Evolutionary conservation across 208 protist species (phyloP), one percentile per base, ranked within the genome.

Genomic region (Trypanosoma congolense): DNA sequence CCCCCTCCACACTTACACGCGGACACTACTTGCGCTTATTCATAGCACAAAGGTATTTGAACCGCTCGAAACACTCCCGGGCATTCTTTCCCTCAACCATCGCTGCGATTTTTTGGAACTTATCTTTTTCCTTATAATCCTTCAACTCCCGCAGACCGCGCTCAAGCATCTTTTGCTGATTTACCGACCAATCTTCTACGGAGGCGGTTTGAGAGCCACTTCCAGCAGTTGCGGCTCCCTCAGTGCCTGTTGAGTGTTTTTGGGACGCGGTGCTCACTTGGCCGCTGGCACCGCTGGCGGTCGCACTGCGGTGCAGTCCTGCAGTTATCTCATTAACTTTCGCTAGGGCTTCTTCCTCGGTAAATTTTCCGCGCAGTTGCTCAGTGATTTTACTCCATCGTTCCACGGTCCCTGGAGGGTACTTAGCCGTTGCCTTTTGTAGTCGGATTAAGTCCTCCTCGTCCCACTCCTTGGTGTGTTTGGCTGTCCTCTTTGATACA

Each of bases 151-250:
- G 77, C 33, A 99, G 79, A 3, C 76, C 95, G 33, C 82, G 64
- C 71, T 98, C 96, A 5, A 98, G 75, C 51, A 92, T 79, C 70
- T 97, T 97, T 60, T 99, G 97, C 73, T 99, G 90, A 56, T 87
- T 83, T 29, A 81, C 50, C 19, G 83, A 89, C 96, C 97, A 99
- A 25, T 93, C 77, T 51, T 90, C 81, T 16, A 86, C 79, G 0
- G 75, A 29, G 16, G 68, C 12, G 47, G 61, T 49, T 12, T 30
- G 51, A 29, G 64, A 36, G 22, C 50, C 44, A 0, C 53, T 48
- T n/a, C 55, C 33, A 24, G 25, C 31, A 4, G 51, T 9, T 4
- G 55, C 26, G 60, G 0, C 12, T 38, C 33, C 33, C 33, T 38
- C 48, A 12, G 56, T 64, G n/a, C 38, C 28, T 4, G 42, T 25